A percentile compares a stretch with the other conserved stretches of the same genome.
Conservation (phyloP, 2,329 filamentous ascomycete species). For the Sphaerostilbella broomeana region DNA sequence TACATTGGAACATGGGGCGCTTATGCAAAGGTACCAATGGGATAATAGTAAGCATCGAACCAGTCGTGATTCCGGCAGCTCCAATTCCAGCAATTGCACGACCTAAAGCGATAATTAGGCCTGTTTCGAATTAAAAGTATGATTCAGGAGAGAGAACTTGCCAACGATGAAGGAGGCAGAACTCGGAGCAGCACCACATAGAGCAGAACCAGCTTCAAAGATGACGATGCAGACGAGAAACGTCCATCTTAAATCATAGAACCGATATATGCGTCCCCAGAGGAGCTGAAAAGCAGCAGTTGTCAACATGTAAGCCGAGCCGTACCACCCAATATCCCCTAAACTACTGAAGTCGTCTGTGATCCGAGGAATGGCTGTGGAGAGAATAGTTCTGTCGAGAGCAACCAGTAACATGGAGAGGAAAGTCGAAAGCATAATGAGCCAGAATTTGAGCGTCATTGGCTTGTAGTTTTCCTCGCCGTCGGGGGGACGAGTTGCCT, state of each 20-base stretch:
- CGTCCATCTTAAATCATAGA: slow-evolving; percentile 43
- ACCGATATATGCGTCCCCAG: slow-evolving; percentile 49
- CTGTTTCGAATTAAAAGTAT: background rate
- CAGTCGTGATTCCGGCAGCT: slow-evolving; percentile 51
- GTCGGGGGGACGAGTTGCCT: slow-evolving; percentile 20
- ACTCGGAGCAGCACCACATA: slow-evolving; percentile 49
- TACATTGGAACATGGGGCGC: slow-evolving; percentile 50
- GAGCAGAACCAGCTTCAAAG: slow-evolving; percentile 48
- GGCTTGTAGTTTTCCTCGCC: slow-evolving; percentile 42
- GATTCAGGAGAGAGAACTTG: background rate
- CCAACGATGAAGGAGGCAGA: slow-evolving; percentile 50
- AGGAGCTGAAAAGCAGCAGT: slow-evolving; percentile 47
- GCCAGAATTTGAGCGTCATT: slow-evolving; percentile 49
- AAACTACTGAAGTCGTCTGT: slow-evolving; percentile 52
- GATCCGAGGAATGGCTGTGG: slow-evolving; percentile 48
- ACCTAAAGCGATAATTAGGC: background rate
- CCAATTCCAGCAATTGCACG: slow-evolving; percentile 51
- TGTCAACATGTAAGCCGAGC: slow-evolving; percentile 54
- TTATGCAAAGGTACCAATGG: slow-evolving; percentile 54
- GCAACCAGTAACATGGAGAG: slow-evolving; percentile 52
- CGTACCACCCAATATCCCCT: slow-evolving; percentile 59
- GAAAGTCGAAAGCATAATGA: slow-evolving; percentile 47
- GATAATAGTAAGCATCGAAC: slow-evolving; percentile 50
- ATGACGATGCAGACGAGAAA: slow-evolving; percentile 43
- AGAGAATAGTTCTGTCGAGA: slow-evolving; percentile 50